These are phyloP conservation scores for Annona cherimola DNA, from an alignment of 164 flowering plant species.

Conservation along the genomic window DNA sequence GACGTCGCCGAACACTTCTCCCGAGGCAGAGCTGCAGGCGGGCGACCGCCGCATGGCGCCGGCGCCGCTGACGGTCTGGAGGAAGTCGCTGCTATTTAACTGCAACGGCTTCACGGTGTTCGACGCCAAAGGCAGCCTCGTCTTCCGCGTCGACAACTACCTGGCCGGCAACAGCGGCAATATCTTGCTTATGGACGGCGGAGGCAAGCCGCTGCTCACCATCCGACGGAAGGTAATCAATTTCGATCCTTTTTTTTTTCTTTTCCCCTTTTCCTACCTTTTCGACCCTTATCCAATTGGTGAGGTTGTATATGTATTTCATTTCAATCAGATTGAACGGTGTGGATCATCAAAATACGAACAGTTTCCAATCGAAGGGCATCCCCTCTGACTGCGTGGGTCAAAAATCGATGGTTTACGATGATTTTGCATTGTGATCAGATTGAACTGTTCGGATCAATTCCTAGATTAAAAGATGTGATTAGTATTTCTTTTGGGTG, in stretches of 20 bases:
- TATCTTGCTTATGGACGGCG: slow-evolving; percentile 75
- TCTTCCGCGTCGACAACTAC: slow-evolving; percentile 76
- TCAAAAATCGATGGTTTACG: neutral
- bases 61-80: slow-evolving; percentile 72
- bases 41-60: neutral
- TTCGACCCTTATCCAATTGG: too few species aligned
- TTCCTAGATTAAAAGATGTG: neutral
- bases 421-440: neutral
- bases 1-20: slow-evolving; percentile 43
- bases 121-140: slow-evolving; percentile 55
- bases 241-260: neutral
- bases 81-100: slow-evolving; percentile 67
- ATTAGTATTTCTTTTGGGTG: neutral
- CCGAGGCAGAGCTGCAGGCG: neutral
- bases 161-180: slow-evolving; percentile 32
- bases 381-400: too few species aligned
- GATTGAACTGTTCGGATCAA: too few species aligned
- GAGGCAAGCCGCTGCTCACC: slow-evolving; percentile 63
- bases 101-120: slow-evolving; percentile 83
- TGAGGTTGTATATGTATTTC: neutral
- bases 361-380: neutral
- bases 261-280: too few species aligned
- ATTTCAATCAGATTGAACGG: neutral
- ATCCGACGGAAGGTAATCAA: slow-evolving; percentile 77
- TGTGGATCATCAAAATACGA: neutral